phyloP scores from a whole-genome alignment of 2,329 filamentous ascomycete species.

The Fusarium transvaalense region DNA sequence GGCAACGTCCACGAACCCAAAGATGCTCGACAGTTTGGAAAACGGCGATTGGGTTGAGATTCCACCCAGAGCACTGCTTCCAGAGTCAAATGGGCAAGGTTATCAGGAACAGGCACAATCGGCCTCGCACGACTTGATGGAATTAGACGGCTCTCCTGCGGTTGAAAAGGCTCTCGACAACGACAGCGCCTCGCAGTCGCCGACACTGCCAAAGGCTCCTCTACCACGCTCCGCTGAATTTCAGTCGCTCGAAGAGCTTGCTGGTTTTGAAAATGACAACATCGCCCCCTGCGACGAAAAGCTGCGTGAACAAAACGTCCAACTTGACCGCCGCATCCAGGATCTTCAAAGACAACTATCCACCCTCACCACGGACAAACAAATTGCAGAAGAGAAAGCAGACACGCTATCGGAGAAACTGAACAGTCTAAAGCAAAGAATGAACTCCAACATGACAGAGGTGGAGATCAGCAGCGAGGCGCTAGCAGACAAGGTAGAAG shows the following conservation, averaged over 20 bases:
- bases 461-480: slow-evolving; percentile 44
- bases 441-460: slow-evolving; percentile 43
- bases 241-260: slow-evolving; percentile 34
- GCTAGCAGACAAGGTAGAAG: slow-evolving; percentile 37
- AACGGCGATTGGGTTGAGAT: slow-evolving; percentile 3
- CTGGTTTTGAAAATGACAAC: slow-evolving; percentile 32
- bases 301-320: slow-evolving; percentile 30
- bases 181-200: slow-evolving; percentile 24
- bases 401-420: slow-evolving; percentile 45
- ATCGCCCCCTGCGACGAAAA: slow-evolving; percentile 22
- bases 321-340: slow-evolving; percentile 39
- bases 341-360: slow-evolving; percentile 38
- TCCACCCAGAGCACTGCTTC: slow-evolving; percentile 10
- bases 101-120: slow-evolving; percentile 4
- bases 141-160: slow-evolving; percentile 18
- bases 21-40: slow-evolving; percentile 24
- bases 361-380: slow-evolving; percentile 43
- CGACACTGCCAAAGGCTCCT: slow-evolving; percentile 6
- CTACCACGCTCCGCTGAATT: slow-evolving; percentile 31
- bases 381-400: slow-evolving; percentile 51
- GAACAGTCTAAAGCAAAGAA: slow-evolving; percentile 43
- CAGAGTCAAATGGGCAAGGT: slow-evolving; percentile 11
- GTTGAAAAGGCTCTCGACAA: slow-evolving; percentile 9
- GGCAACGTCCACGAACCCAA: slow-evolving; percentile 14
- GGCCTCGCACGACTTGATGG: slow-evolving; percentile 17